phyloP scores from a whole-genome alignment of 2,329 filamentous ascomycete genomes.

The Aspergillus ruber region DNA sequence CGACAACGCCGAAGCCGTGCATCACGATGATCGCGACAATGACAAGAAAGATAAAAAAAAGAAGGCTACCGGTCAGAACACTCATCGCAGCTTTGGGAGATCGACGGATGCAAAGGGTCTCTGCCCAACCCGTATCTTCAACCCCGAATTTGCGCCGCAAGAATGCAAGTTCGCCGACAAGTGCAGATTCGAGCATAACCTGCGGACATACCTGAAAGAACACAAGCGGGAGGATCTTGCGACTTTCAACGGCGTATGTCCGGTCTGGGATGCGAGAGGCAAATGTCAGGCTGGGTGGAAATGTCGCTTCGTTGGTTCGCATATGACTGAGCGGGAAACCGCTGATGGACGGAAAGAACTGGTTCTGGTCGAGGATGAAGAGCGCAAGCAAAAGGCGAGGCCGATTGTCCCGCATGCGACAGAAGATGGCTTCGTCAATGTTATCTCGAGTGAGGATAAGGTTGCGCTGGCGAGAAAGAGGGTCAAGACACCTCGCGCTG shows the following conservation, averaged over 20 bases:
- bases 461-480: conserved; percentile 68
- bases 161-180: conserved; percentile 71
- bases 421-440: conserved; percentile 65
- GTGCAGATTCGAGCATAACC: conserved; percentile 76
- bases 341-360: conserved; percentile 80
- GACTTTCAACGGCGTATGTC: conserved; percentile 72
- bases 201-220: conserved; percentile 76
- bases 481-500: conserved; percentile 63
- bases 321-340: conserved; percentile 71
- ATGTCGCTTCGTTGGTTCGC: conserved; percentile 81
- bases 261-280: conserved; percentile 69
- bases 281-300: conserved; percentile 84
- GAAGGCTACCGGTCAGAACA: conserved; percentile 72
- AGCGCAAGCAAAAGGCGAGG: conserved; percentile 38
- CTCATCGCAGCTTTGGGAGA: conserved; percentile 69
- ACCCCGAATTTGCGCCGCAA: conserved; percentile 71
- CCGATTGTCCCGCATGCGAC: conserved; percentile 24
- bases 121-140: conserved; percentile 66
- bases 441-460: conserved; percentile 64
- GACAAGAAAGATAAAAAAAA: conserved; percentile 42
- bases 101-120: conserved; percentile 71
- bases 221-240: conserved; percentile 74
- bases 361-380: conserved; percentile 57
- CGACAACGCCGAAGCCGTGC: conserved; percentile 55
- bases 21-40: conserved; percentile 35